Conservation (phyloP, 2,329 filamentous ascomycete species). For the Beauveria bassiana region DNA sequence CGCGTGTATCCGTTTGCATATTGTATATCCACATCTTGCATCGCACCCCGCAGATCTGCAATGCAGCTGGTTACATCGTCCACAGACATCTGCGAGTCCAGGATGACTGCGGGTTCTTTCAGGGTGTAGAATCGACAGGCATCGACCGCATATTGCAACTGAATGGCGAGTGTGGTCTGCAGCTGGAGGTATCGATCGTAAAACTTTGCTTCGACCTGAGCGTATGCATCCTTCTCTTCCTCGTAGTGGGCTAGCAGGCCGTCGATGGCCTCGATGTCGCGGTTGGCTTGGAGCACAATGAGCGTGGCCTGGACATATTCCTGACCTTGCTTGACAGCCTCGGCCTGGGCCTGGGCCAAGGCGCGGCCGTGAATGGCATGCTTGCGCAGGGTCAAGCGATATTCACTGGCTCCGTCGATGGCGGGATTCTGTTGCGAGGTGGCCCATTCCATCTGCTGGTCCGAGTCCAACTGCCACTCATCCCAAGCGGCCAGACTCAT, state of each 20-base stretch:
- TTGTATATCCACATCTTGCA: background rate
- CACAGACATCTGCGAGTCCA: background rate
- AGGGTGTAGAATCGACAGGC: background rate
- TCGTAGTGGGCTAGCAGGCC: background rate
- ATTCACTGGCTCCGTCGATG: background rate
- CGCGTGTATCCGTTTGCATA: background rate
- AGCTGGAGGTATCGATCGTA: background rate
- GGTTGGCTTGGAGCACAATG: background rate
- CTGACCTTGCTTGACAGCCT: background rate
- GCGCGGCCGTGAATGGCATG: background rate
- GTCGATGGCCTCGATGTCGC: background rate
- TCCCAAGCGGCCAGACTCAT: background rate
- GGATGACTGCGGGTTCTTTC: background rate
- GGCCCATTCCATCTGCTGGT: background rate
- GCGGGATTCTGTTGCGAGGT: background rate
- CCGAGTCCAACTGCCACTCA: background rate
- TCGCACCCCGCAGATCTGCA: background rate
- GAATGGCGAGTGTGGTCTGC: background rate
- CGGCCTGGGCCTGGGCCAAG: background rate
- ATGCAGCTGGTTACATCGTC: background rate
- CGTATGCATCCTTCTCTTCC: background rate
- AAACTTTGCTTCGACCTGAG: background rate
- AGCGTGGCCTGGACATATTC: background rate
- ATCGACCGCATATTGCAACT: background rate
- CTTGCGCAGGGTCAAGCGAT: background rate